Percentiles rank a stretch among this genome's conserved stretches.
phyloP scores from a whole-genome alignment of 2,329 filamentous ascomycete species.

The Pseudogymnoascus sp. region DNA sequence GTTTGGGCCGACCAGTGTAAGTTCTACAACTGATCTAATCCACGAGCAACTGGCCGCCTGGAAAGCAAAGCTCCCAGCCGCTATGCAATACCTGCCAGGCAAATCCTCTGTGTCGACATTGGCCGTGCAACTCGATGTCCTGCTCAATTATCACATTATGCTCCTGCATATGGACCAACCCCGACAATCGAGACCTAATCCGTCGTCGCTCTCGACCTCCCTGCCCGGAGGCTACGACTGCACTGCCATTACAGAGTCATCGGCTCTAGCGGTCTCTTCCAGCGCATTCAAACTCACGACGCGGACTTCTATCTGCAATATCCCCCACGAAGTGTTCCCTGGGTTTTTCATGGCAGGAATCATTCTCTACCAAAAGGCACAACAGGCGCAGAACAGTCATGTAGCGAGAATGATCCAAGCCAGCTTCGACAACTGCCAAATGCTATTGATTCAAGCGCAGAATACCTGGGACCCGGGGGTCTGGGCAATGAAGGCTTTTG shows the following conservation, averaged over 20 bases:
- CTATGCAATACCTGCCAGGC: neutral
- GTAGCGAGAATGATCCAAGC: neutral
- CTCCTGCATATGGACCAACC: conserved; percentile 4
- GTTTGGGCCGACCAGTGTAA: conserved; percentile 1
- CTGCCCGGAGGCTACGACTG: neutral
- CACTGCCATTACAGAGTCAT: conserved; percentile 3
- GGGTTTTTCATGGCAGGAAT: conserved; percentile 11
- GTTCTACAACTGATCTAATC: neutral
- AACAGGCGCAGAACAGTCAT: neutral
- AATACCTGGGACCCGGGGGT: conserved; percentile 9
- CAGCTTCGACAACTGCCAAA: conserved; percentile 9
- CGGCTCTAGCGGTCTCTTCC: conserved; percentile 6
- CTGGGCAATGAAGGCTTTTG: conserved; percentile 10
- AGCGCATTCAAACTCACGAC: conserved; percentile 9
- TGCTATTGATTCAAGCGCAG: conserved; percentile 8
- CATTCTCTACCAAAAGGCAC: conserved; percentile 8
- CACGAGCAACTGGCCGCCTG: neutral
- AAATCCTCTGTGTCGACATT: neutral
- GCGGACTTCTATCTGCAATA: neutral
- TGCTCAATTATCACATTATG: conserved; percentile 10
- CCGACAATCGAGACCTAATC: neutral
- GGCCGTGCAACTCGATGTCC: neutral
- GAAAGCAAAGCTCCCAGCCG: conserved; percentile 5
- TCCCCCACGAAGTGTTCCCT: conserved; percentile 11
- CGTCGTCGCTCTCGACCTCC: neutral